Conservation (phyloP, 768 basidiomycete genomes). For the Collybia sordida region DNA sequence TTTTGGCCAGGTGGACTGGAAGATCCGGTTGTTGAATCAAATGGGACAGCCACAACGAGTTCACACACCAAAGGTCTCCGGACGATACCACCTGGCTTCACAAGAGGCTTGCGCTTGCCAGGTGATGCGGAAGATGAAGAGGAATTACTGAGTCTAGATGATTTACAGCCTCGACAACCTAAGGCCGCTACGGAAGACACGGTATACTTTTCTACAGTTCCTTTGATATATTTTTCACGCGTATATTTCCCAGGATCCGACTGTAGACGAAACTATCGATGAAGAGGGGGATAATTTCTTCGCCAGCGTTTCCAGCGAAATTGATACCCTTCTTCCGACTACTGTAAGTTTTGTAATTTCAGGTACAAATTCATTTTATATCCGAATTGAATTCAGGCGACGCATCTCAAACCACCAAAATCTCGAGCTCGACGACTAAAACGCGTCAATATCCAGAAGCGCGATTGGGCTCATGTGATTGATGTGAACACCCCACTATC, state of each 20-base stretch:
- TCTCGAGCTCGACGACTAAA: constrained; percentile 35
- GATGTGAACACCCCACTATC: constrained; percentile 87
- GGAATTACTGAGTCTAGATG: constrained; percentile 33
- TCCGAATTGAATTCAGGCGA: constrained; percentile 37
- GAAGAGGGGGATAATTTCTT: constrained; percentile 12
- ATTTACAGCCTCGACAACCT: constrained; percentile 2
- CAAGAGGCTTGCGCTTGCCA: constrained; percentile 72
- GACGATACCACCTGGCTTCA: constrained; percentile 81
- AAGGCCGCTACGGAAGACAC: constrained; percentile 9
- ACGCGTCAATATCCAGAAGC: constrained; percentile 62
- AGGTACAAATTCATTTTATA: background rate
- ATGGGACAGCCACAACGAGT: constrained; percentile 24
- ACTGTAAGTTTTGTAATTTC: constrained; percentile 31
- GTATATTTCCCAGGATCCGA: constrained; percentile 7
- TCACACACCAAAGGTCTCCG: constrained; percentile 49
- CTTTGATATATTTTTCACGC: background rate
- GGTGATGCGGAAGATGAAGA: constrained; percentile 49
- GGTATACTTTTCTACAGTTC: constrained; percentile 12
- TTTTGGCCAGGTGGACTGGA: constrained; percentile 95
- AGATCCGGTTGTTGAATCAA: constrained; percentile 43
- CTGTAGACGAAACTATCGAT: constrained; percentile 12
- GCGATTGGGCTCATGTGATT: constrained; percentile 98
- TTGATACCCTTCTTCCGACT: constrained; percentile 80
- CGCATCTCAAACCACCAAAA: constrained; percentile 56
- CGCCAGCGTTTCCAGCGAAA: constrained; percentile 39